Evolutionary conservation across 2,329 filamentous ascomycete genomes (phyloP), one percentile per base, ranked within the genome.

Genomic region (Neofusicoccum cordaticola): DNA sequence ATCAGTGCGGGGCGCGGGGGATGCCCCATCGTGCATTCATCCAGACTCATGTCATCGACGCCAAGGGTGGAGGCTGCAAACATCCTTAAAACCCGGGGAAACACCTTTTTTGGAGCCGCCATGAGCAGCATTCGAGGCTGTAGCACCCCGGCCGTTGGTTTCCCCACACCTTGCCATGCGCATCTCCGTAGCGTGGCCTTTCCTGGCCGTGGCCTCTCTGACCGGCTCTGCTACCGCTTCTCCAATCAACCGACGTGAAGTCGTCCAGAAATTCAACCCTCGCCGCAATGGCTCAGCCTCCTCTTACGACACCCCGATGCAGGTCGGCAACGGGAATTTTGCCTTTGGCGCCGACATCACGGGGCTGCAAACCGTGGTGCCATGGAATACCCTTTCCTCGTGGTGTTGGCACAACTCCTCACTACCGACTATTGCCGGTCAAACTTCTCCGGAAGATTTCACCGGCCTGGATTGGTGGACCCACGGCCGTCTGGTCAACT

Each of bases 281-380:
- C 75, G 70, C 51, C 80, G 83, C 17, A 83, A 79, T 72, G 42
- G 42, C 11, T 39, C 56, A 9, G 77, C 75, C 45, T 83, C 79
- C 65, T 82, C 83, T 2, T 68, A 73, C 15, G 80, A 80, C 19
- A 86, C 84, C 9, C 84, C 84, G 0, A 73, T 87, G 12, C 81
- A 82, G 69, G 75, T 82, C 1, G 80, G 80, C 13, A 83, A 83
- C 66, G 81, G 81, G 7, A 76, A 82, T 56, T 81, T 82, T 53
- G 81, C 80, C 12, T 82, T 82, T 63, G 80, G 80, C 7, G 75
- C 74, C 11, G 80, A 82, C 67, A 71, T 82, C 34, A 82, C 81
- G 0, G 81, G 80, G 0, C 69, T 82, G 3, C 81, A 82, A 65
- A 81, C 79, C 6, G 79, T 82, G 47, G 61, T 76, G 4, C 77